Conservation (phyloP, 306 rosid genomes). For the Oxytropis ochrocephala region DNA sequence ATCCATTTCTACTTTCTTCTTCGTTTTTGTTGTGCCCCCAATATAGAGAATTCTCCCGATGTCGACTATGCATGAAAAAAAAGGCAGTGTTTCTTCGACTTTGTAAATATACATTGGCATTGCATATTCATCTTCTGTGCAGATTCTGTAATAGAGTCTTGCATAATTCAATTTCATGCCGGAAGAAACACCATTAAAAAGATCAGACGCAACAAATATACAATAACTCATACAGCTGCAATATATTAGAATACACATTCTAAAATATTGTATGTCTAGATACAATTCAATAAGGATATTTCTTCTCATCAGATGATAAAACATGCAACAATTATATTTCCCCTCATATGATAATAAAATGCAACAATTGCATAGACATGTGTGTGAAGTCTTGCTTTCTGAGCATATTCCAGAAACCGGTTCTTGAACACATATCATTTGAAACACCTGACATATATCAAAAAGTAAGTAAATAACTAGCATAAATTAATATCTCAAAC, state of each 20-base stretch:
- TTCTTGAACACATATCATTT: constrained; percentile 92
- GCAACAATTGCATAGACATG: constrained; percentile 56
- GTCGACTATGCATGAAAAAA: constrained; percentile 70
- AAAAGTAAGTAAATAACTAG: too few species aligned
- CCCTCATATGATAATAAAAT: constrained; percentile 3
- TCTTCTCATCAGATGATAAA: too few species aligned
- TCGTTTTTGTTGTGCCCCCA: constrained; percentile 77
- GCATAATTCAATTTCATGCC: constrained; percentile 97
- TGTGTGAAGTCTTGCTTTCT: constrained; percentile 62
- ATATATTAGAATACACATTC: too few species aligned
- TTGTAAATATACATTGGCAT: constrained; percentile 68
- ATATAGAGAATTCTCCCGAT: constrained; percentile 80
- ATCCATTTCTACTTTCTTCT: constrained; percentile 87
- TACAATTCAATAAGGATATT: constrained; percentile 6
- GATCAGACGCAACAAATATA: constrained; percentile 16
- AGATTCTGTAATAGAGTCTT: constrained; percentile 96
- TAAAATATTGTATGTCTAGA: background rate
- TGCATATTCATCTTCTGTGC: constrained; percentile 98
- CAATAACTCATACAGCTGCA: background rate
- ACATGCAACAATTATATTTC: too few species aligned
- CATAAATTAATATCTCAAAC: background rate
- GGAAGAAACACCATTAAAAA: constrained; percentile 26
- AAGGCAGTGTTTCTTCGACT: constrained; percentile 47
- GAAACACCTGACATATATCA: constrained; percentile 54
- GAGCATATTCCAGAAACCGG: constrained; percentile 88